Evolutionary conservation across 2,329 filamentous ascomycete genomes (phyloP).

Genomic region (Epichloe brachyelytri): DNA sequence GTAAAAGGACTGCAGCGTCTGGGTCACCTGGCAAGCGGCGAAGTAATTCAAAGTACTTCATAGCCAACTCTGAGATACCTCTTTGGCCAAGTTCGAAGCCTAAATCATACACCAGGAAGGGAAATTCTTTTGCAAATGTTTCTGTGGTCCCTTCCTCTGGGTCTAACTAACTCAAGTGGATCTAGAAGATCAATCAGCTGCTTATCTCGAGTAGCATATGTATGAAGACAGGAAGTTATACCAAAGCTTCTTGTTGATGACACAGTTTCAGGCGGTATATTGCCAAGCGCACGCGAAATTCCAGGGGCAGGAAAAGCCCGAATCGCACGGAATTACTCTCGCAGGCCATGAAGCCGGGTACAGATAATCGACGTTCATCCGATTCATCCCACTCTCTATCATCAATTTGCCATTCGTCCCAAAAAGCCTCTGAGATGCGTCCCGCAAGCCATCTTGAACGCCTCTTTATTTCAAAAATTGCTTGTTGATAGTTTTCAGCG

Average conservation of each 20-base stretch:
- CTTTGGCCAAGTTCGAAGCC: constrained; percentile 30
- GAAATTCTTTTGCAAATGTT: constrained; percentile 49
- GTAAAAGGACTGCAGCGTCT: constrained; percentile 39
- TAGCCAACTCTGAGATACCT: constrained; percentile 25
- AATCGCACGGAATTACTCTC: constrained; percentile 47
- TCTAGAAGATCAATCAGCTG: constrained; percentile 23
- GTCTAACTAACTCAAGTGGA: constrained; percentile 58
- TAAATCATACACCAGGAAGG: constrained; percentile 65
- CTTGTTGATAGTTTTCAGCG: constrained; percentile 48
- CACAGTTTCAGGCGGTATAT: constrained; percentile 66
- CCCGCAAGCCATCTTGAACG: constrained; percentile 75
- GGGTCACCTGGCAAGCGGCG: constrained; percentile 32
- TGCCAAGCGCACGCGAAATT: constrained; percentile 73
- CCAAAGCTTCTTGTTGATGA: constrained; percentile 59
- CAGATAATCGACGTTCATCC: constrained; percentile 51
- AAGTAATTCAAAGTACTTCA: constrained; percentile 44
- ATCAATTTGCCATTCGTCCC: constrained; percentile 60
- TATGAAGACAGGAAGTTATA: constrained; percentile 27
- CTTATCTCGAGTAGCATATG: background rate
- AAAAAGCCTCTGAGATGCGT: constrained; percentile 58
- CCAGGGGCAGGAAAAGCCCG: constrained; percentile 61
- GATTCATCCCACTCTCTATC: constrained; percentile 82
- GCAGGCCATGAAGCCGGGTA: constrained; percentile 46
- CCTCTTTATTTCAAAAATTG: constrained; percentile 55
- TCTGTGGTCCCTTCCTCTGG: constrained; percentile 38